Percentiles rank a stretch among this genome's conserved stretches.
phyloP scores from a whole-genome alignment of 2,329 filamentous ascomycete genomes.

The Fusarium nurragi region DNA sequence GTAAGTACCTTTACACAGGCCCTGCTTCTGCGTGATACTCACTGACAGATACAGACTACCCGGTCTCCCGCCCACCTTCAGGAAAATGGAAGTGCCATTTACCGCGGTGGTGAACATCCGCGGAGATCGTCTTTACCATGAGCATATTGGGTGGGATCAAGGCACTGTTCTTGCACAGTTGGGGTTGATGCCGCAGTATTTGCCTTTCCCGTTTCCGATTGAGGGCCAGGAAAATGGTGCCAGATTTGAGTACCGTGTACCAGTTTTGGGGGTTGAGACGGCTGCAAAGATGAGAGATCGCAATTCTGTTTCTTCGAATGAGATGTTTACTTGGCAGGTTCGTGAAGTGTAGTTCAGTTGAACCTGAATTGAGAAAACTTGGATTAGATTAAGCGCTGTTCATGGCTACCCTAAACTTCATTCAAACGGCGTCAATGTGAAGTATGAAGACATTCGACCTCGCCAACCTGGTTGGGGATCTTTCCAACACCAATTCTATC shows the following conservation, averaged over 20 bases:
- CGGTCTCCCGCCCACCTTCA: slow-evolving; percentile 64
- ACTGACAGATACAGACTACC: slow-evolving; percentile 52
- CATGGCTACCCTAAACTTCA: background rate
- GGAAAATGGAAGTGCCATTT: slow-evolving; percentile 65
- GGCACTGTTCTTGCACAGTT: slow-evolving; percentile 69
- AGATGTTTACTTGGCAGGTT: slow-evolving; percentile 44
- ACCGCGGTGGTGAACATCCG: slow-evolving; percentile 71
- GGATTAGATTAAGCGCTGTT: too few relatives aligned
- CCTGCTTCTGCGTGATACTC: fast-evolving
- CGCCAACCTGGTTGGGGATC: too few relatives aligned
- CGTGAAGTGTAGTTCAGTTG: slow-evolving; percentile 24
- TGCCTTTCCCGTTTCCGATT: slow-evolving; percentile 68
- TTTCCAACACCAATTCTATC: too few relatives aligned
- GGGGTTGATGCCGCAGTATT: slow-evolving; percentile 65
- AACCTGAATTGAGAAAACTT: too few relatives aligned
- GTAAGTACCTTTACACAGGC: slow-evolving; percentile 53
- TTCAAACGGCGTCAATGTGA: too few relatives aligned
- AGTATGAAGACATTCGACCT: too few relatives aligned
- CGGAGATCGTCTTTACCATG: slow-evolving; percentile 71
- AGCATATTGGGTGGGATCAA: slow-evolving; percentile 76
- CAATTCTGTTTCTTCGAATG: slow-evolving; percentile 46
- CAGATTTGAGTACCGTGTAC: slow-evolving; percentile 46
- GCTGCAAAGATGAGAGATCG: slow-evolving; percentile 48
- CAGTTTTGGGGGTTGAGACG: slow-evolving; percentile 47
- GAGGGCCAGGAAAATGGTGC: slow-evolving; percentile 46